phyloP scores from a whole-genome alignment of 2,329 filamentous ascomycete genomes.

The Nectriaceae sp. region DNA sequence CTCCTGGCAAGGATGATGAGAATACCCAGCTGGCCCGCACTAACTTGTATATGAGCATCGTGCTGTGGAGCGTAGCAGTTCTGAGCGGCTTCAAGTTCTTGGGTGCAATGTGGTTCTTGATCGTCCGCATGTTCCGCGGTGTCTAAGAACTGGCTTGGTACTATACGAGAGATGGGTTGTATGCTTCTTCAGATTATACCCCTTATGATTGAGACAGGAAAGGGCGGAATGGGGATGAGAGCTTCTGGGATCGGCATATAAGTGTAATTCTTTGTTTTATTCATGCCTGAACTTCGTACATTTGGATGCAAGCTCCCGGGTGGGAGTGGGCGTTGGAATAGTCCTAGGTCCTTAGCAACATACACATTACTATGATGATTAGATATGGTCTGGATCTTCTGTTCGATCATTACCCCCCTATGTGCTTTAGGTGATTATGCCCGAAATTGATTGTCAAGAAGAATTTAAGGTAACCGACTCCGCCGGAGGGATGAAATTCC shows the following conservation, averaged over 20 bases:
- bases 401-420: no score
- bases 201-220: slow-evolving; percentile 19
- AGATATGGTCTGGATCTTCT: no score
- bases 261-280: slow-evolving; percentile 12
- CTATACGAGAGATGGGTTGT: slow-evolving; percentile 2
- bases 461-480: neutral
- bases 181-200: slow-evolving; percentile 27
- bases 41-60: slow-evolving; percentile 82
- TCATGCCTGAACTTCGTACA: slow-evolving; percentile 14
- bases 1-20: slow-evolving; percentile 38
- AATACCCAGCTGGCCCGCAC: slow-evolving; percentile 57
- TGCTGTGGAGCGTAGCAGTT: slow-evolving; percentile 86
- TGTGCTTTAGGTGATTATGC: no score
- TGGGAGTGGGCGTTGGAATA: slow-evolving; percentile 21
- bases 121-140: slow-evolving; percentile 81
- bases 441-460: no score
- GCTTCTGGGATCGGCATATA: slow-evolving; percentile 17
- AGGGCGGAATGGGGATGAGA: neutral
- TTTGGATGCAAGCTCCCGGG: slow-evolving; percentile 11
- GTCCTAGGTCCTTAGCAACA: slow-evolving; percentile 18
- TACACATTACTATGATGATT: slow-evolving; percentile 14
- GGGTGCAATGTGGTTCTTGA: slow-evolving; percentile 88
- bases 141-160: slow-evolving; percentile 43
- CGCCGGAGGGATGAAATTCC: neutral
- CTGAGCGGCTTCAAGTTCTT: slow-evolving; percentile 85